Evolutionary conservation across 257 asterid species (phyloP).

Genomic region (Petunia secreta): DNA sequence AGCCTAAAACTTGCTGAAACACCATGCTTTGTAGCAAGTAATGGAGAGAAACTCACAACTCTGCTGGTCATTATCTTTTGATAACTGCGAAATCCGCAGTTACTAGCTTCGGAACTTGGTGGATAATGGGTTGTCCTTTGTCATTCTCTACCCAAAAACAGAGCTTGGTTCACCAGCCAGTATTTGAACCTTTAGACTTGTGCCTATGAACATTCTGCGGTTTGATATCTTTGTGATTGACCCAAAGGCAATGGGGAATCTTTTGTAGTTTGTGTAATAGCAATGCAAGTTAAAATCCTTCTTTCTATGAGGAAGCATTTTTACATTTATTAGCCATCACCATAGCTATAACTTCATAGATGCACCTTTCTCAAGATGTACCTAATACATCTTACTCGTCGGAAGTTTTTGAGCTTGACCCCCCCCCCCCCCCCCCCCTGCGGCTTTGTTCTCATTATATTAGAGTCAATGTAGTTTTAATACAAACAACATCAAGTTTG

Average conservation of each 20-base stretch:
- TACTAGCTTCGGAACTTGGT: background rate
- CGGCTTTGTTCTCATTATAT: background rate
- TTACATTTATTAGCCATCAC: background rate
- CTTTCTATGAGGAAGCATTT: background rate
- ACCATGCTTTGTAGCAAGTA: background rate
- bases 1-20: background rate
- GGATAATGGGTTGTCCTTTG: background rate
- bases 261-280: background rate
- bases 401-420: background rate
- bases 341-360: background rate
- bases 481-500: background rate
- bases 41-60: conserved; percentile 2
- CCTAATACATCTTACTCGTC: background rate
- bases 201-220: background rate
- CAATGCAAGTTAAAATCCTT: background rate
- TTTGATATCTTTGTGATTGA: background rate
- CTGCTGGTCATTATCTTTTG: background rate
- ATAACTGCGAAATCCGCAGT: background rate
- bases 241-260: background rate
- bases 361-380: background rate
- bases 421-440: background rate
- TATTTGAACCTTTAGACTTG: background rate
- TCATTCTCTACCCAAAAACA: background rate
- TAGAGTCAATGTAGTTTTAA: background rate
- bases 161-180: background rate